These are phyloP conservation scores for Schizosaccharomyces pombe DNA, from an alignment of 805 yeast genomes.

Conservation along the genomic window DNA sequence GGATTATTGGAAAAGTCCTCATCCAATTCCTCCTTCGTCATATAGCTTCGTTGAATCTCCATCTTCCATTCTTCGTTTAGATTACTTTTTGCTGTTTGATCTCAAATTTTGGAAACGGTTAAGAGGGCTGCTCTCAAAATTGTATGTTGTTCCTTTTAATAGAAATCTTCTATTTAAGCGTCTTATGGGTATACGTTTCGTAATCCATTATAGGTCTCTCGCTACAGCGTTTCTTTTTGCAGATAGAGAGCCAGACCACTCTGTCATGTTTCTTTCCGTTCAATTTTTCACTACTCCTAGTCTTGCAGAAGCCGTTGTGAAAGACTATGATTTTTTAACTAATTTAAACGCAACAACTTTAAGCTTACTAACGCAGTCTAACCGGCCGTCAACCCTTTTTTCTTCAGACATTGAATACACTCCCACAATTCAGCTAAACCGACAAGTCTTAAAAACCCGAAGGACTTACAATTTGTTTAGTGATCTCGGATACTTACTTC, in stretches of 20 bases:
- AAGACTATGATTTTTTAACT: slow-evolving; percentile 37
- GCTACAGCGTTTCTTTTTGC: slow-evolving; percentile 43
- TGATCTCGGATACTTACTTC: slow-evolving; percentile 27
- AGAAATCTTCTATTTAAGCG: slow-evolving; percentile 33
- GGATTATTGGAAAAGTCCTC: not conserved
- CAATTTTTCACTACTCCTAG: slow-evolving; percentile 83
- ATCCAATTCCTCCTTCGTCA: not conserved
- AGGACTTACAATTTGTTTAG: not conserved
- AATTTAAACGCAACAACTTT: slow-evolving; percentile 33
- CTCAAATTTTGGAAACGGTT: slow-evolving; percentile 46
- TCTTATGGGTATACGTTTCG: slow-evolving; percentile 49
- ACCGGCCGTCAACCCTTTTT: too few relatives aligned
- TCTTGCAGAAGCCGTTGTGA: slow-evolving; percentile 37
- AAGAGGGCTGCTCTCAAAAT: slow-evolving; percentile 33
- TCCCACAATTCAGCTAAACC: not conserved
- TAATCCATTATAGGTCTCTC: slow-evolving; percentile 60
- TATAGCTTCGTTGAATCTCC: not conserved
- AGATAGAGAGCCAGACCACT: slow-evolving; percentile 76
- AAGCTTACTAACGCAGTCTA: slow-evolving; percentile 38
- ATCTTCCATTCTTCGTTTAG: not conserved
- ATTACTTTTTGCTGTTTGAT: slow-evolving; percentile 32
- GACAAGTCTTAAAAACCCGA: not conserved
- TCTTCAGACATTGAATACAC: slow-evolving; percentile 17
- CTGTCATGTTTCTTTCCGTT: slow-evolving; percentile 50
- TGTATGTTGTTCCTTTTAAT: slow-evolving; percentile 24